Conservation (phyloP, 2,329 filamentous ascomycete species). For the Raffaelea albimanens region DNA sequence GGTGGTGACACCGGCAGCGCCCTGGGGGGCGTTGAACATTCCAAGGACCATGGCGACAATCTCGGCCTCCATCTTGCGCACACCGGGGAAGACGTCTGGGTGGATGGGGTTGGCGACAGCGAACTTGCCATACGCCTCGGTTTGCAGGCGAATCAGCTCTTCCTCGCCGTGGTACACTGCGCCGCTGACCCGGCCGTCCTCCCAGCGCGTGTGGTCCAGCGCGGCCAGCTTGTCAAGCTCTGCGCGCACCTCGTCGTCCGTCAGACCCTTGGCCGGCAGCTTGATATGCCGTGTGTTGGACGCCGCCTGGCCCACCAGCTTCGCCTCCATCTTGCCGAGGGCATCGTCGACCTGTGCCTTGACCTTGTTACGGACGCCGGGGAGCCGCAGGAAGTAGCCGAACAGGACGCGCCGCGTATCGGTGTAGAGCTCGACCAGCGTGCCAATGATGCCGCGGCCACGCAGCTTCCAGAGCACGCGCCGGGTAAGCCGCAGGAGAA, state of each 20-base stretch:
- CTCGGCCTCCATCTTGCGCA: conserved; percentile 98
- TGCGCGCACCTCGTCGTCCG: conserved; percentile 64
- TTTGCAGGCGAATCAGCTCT: conserved; percentile 72
- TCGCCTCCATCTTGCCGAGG: conserved; percentile 69
- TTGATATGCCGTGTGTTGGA: conserved; percentile 56
- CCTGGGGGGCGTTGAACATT: conserved; percentile 82
- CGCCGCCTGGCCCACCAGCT: conserved; percentile 72
- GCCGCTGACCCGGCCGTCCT: conserved; percentile 88
- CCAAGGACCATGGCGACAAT: conserved; percentile 89
- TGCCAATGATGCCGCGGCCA: conserved; percentile 79
- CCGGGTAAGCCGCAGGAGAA: conserved; percentile 74
- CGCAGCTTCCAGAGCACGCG: conserved; percentile 75
- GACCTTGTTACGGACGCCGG: conserved; percentile 78
- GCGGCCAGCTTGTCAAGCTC: conserved; percentile 71
- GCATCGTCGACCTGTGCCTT: conserved; percentile 75
- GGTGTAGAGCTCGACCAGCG: conserved; percentile 63
- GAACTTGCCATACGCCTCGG: conserved; percentile 88
- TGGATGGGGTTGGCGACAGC: conserved; percentile 95
- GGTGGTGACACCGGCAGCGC: conserved; percentile 79
- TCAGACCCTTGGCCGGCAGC: conserved; percentile 78
- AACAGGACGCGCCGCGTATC: conserved; percentile 66
- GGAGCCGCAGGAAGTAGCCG: conserved; percentile 74
- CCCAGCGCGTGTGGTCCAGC: conserved; percentile 94
- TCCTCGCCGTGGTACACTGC: conserved; percentile 94
- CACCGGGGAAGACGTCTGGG: conserved; percentile 94